Conservation (phyloP, 345 rosid genomes). For the Pistacia vera region DNA sequence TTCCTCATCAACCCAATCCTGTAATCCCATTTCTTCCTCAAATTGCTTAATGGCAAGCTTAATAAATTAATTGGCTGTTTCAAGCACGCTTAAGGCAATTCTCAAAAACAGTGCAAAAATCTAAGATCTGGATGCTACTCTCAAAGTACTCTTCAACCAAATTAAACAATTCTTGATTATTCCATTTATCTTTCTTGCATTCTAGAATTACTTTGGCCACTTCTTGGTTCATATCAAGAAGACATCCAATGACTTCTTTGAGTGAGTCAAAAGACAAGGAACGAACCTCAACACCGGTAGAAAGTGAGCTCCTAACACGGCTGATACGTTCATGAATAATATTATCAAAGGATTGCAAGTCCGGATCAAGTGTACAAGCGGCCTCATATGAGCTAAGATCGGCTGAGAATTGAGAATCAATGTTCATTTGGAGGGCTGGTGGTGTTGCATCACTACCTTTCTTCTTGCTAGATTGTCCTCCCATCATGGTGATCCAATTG, state of each 20-base stretch:
- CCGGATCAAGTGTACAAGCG: too few species aligned
- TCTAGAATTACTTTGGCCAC: slow-evolving; percentile 75
- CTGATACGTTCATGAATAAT: too few species aligned
- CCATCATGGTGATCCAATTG: too few species aligned
- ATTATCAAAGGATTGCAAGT: too few species aligned
- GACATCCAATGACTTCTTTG: slow-evolving; percentile 61
- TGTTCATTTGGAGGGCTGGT: too few species aligned
- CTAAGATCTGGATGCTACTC: slow-evolving; percentile 61
- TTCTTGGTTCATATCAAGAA: slow-evolving; percentile 87
- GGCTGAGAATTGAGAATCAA: too few species aligned
- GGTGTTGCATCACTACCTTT: too few species aligned
- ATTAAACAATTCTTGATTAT: slow-evolving; percentile 53
- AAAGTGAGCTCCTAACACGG: too few species aligned
- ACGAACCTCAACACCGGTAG: too few species aligned
- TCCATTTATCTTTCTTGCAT: slow-evolving; percentile 75
- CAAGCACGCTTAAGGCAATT: slow-evolving; percentile 65
- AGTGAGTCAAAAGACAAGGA: slow-evolving; percentile 46
- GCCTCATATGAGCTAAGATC: too few species aligned
- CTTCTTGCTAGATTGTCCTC: too few species aligned
- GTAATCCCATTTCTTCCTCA: slow-evolving; percentile 48
- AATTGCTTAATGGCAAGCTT: slow-evolving; percentile 63
- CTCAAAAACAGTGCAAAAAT: slow-evolving; percentile 77
- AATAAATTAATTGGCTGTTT: slow-evolving; percentile 62
- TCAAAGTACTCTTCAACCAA: slow-evolving; percentile 75
- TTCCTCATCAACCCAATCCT: slow-evolving; percentile 32